phyloP scores from a whole-genome alignment of 2,329 filamentous ascomycete genomes.

The Alternaria brassicicola region DNA sequence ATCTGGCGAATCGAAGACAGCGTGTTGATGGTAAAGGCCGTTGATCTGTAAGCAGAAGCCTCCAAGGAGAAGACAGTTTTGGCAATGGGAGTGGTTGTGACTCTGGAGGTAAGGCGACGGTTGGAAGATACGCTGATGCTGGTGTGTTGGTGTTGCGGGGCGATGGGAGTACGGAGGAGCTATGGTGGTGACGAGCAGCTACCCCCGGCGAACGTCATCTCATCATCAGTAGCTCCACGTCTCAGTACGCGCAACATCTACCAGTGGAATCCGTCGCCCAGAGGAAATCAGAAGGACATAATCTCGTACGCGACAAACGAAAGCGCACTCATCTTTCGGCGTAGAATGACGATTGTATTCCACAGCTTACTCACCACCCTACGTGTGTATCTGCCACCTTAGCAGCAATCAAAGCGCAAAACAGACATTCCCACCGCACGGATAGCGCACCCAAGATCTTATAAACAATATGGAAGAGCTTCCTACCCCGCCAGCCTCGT shows the following conservation, averaged over 20 bases:
- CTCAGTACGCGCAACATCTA: not conserved
- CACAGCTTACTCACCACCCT: constrained; percentile 21
- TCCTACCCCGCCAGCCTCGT: constrained; percentile 58
- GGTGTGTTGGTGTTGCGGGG: constrained; percentile 1
- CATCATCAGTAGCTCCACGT: not conserved
- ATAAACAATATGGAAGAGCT: constrained; percentile 21
- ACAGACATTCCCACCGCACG: not conserved
- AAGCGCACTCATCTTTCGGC: not conserved
- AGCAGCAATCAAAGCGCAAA: not conserved
- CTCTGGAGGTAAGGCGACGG: not conserved
- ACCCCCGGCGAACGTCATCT: constrained; percentile 7
- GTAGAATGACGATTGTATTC: constrained; percentile 25
- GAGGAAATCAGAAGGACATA: not conserved
- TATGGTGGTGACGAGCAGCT: not conserved
- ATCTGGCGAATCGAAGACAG: too few relatives aligned
- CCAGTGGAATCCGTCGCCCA: not conserved
- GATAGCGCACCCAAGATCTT: not conserved
- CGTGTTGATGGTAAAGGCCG: too few relatives aligned
- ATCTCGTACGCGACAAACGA: not conserved
- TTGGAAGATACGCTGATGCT: not conserved
- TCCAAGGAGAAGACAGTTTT: too few relatives aligned
- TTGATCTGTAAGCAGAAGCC: too few relatives aligned
- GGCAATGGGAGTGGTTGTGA: not conserved
- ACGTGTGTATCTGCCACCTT: constrained; percentile 17
- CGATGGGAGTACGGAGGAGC: not conserved